A percentile compares a stretch with the other conserved stretches of the same genome.
These are phyloP conservation scores for Pichia sp. DNA, from an alignment of 1,139 yeast genomes.

Conservation along the genomic window DNA sequence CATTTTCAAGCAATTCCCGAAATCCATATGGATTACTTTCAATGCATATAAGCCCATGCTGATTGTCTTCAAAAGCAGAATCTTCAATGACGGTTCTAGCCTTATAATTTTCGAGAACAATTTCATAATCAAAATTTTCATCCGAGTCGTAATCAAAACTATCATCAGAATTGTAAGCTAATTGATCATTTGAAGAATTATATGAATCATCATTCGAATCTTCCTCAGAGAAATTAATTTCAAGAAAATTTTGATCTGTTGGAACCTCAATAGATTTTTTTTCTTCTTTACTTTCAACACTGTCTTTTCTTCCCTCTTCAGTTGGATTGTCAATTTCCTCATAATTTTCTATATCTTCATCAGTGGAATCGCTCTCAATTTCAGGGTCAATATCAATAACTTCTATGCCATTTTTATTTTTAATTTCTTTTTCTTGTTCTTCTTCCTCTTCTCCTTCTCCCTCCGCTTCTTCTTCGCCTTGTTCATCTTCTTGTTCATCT, in stretches of 20 bases:
- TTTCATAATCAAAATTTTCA: background rate
- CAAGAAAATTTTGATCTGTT: too few species aligned
- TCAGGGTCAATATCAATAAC: background rate
- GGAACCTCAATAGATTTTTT: background rate
- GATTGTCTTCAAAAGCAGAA: too few species aligned
- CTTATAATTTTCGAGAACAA: too few species aligned
- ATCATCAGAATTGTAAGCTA: too few species aligned
- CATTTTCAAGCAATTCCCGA: background rate
- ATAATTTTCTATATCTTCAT: background rate
- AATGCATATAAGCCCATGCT: background rate
- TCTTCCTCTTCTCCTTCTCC: background rate
- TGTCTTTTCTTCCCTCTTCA: background rate
- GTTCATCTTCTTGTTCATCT: background rate
- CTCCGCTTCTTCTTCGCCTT: background rate
- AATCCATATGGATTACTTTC: background rate
- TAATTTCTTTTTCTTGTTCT: background rate
- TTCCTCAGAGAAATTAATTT: too few species aligned
- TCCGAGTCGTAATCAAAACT: background rate
- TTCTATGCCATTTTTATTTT: background rate
- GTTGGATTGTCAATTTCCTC: background rate
- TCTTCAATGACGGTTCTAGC: too few species aligned
- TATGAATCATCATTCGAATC: too few species aligned
- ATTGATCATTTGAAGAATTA: too few species aligned
- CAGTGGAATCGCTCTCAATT: background rate
- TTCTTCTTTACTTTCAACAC: background rate